Percentiles rank a stretch among this genome's conserved stretches.
These are phyloP conservation scores for Cercospora canescens DNA, from an alignment of 2,329 filamentous ascomycete genomes.

Conservation along the genomic window DNA sequence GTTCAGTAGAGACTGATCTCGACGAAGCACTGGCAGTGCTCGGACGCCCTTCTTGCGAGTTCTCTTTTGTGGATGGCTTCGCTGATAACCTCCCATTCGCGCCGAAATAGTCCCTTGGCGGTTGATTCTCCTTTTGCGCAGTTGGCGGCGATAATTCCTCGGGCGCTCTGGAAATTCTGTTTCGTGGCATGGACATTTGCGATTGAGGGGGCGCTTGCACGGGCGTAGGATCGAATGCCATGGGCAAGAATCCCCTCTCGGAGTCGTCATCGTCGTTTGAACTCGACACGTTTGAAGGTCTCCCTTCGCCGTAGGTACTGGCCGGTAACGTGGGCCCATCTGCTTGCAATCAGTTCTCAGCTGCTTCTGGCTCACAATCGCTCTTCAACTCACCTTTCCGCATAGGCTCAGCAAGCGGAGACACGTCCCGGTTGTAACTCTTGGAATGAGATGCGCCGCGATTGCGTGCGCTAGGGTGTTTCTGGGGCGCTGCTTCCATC, in stretches of 20 bases:
- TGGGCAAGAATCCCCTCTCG: conserved; percentile 49
- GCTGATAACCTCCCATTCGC: conserved; percentile 30
- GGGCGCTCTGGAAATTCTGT: conserved; percentile 26
- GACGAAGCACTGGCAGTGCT: conserved; percentile 37
- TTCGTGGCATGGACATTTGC: conserved; percentile 27
- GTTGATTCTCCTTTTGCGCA: conserved; percentile 32
- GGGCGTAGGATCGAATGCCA: conserved; percentile 53
- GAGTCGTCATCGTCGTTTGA: conserved; percentile 58
- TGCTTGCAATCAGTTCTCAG: conserved; percentile 26
- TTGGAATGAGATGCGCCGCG: conserved; percentile 25
- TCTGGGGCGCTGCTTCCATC: conserved; percentile 53
- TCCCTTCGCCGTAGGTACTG: conserved; percentile 74
- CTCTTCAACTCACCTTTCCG: conserved; percentile 32
- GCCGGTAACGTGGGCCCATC: conserved; percentile 71
- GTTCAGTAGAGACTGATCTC: conserved; percentile 48
- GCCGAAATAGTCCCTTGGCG: conserved; percentile 47
- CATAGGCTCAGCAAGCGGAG: conserved; percentile 38
- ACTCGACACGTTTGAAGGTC: conserved; percentile 68
- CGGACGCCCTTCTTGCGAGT: conserved; percentile 40
- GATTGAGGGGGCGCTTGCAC: conserved; percentile 21
- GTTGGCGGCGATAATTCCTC: conserved; percentile 27
- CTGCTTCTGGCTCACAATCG: not conserved
- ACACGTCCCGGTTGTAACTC: conserved; percentile 35
- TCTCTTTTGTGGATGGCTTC: conserved; percentile 41
- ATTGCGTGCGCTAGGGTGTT: conserved; percentile 28